phyloP scores from a whole-genome alignment of 208 protist species.

The Crithidia bombi region DNA sequence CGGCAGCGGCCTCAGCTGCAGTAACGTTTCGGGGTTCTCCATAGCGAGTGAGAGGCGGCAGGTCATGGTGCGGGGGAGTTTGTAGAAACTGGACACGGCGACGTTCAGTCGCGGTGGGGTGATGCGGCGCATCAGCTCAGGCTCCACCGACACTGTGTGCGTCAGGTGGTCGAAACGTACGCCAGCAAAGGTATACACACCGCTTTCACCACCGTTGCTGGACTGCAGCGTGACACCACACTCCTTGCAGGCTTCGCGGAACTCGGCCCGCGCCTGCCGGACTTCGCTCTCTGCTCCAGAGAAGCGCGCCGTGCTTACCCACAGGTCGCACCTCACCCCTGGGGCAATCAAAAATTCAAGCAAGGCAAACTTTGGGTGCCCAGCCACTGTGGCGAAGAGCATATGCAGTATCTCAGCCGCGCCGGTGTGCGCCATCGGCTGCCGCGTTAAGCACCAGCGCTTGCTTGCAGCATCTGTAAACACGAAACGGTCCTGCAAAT shows the following conservation, averaged over 20 bases:
- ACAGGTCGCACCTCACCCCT: constrained; percentile 13
- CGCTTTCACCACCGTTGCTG: neutral
- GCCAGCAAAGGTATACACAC: constrained; percentile 14
- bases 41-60: neutral
- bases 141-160: constrained; percentile 11
- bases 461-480: constrained; percentile 17
- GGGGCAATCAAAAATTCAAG: neutral
- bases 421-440: constrained; percentile 21
- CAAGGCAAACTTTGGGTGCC: constrained; percentile 10
- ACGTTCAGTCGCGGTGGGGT: neutral
- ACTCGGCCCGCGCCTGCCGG: neutral
- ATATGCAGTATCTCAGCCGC: constrained; percentile 17
- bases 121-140: constrained; percentile 7
- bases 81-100: constrained; percentile 13
- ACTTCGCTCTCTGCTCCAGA: constrained; percentile 7
- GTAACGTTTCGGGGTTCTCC: neutral
- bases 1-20: neutral
- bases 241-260: constrained; percentile 11
- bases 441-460: constrained; percentile 24
- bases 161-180: constrained; percentile 20
- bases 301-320: constrained; percentile 24
- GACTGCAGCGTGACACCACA: constrained; percentile 4
- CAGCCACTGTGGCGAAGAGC: constrained; percentile 12
- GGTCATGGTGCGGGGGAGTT: constrained; percentile 7
- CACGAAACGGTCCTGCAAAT: constrained; percentile 26